Evolutionary conservation across 1,284 basidiomycete genomes (phyloP), one percentile per base, ranked within the genome.

Genomic region (Ganoderma meredithae): DNA sequence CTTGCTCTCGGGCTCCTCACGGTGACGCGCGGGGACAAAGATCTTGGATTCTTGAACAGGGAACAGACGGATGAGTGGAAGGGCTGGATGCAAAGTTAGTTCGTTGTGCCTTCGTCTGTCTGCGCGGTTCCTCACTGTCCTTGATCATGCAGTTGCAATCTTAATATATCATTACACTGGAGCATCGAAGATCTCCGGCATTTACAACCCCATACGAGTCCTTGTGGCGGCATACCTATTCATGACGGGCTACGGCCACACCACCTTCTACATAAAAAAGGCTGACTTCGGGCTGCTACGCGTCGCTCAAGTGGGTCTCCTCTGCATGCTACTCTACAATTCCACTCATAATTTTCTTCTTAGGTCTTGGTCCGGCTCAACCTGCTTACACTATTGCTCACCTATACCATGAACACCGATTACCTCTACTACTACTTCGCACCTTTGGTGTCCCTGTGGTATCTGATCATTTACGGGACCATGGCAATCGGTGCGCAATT

Each of bases 31-130:
- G 86, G 83, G 31, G 92, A 93, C 73, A 94, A 93, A 74, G 95
- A 97, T 77, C 81, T 93, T 60, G 95, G 95, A 0, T 94, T 96
- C 79, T 81, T 97, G 73, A 96, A 95, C 75, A 85, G 95, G 63
- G 94, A 96, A 63, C 94, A 97, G 79, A 96, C 95, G 0, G 95
- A 97, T 75, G 95, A 97, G 80, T 96, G 94, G 94, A 97, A 97
- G 79, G 95, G 95, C 0, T 97, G 95, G 95, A 97, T 97, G 95
- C 95, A 97, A 82, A 85, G 94, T 95, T 76, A 68, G 90, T 82
- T 1, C 25, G 12, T 9, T 25, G 31, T 27, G 49, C 6, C 31
- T 40, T 22, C 44, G 36, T 36, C 19, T 7, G 2, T 9, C 2
- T 17, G 8, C 12, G 1, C 22, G 25, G 15, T n/a, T 41, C 36